These are phyloP conservation scores for Blastocystis sp. DNA, from an alignment of 352 stramenopile genomes.

Conservation along the genomic window DNA sequence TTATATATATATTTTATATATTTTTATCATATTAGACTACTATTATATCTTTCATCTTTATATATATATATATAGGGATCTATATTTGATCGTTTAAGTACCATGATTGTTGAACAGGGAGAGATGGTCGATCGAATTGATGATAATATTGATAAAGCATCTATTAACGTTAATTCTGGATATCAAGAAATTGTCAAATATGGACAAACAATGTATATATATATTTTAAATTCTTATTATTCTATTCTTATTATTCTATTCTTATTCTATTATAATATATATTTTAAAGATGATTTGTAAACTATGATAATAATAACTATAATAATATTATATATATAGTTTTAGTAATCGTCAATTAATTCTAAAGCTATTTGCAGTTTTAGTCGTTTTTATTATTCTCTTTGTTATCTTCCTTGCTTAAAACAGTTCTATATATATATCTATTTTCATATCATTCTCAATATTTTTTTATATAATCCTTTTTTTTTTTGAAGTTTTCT, in stretches of 20 bases:
- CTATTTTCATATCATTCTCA: too few species aligned
- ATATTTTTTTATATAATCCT: too few species aligned
- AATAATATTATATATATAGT: neutral
- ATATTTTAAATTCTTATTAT: too few species aligned
- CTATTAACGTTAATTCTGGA: slow-evolving; percentile 26
- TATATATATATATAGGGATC: neutral
- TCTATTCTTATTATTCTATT: too few species aligned
- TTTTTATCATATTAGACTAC: too few species aligned
- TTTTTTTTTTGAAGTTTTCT: too few species aligned
- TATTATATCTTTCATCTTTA: too few species aligned
- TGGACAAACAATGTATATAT: slow-evolving; percentile 23
- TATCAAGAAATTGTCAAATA: slow-evolving; percentile 35
- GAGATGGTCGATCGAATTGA: slow-evolving; percentile 32
- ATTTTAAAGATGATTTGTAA: too few species aligned
- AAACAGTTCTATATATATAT: too few species aligned
- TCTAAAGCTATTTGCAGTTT: slow-evolving; percentile 24
- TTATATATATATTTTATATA: too few species aligned
- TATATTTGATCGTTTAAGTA: slow-evolving; percentile 24
- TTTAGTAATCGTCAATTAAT: slow-evolving; percentile 29
- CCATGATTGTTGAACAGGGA: slow-evolving; percentile 31
- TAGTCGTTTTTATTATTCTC: slow-evolving; percentile 35
- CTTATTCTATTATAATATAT: too few species aligned
- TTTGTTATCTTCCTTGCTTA: slow-evolving; percentile 33
- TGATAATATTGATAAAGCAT: slow-evolving; percentile 26
- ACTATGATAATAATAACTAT: too few species aligned